Percentiles rank a stretch among this genome's conserved stretches.
phyloP scores from a whole-genome alignment of 257 asterid genomes.

The Lycium ferocissimum region DNA sequence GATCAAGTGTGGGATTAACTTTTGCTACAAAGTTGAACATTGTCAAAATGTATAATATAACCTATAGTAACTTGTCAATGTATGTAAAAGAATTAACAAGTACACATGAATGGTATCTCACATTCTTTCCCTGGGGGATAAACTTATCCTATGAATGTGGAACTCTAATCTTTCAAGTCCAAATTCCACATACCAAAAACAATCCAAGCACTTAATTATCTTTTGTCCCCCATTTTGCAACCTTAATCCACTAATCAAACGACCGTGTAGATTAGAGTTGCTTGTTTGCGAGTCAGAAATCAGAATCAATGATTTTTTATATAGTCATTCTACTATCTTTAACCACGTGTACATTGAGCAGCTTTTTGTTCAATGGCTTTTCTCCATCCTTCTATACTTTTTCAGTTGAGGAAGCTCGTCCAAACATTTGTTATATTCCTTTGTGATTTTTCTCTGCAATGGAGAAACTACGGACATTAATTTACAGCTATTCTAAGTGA shows the following conservation, averaged over 20 bases:
- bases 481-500: neutral
- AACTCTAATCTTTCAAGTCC: no score
- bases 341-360: neutral
- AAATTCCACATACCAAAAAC: no score
- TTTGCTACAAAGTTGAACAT: no score
- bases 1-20: no score
- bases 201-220: no score
- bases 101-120: neutral
- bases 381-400: neutral
- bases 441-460: neutral
- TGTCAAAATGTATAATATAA: no score
- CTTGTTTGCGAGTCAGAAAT: neutral
- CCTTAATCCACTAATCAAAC: neutral
- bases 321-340: no score
- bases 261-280: neutral
- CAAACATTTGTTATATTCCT: no score
- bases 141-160: no score
- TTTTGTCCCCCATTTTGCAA: no score
- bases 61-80: neutral
- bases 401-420: neutral
- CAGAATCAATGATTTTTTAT: neutral
- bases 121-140: no score
- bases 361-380: neutral
- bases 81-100: neutral
- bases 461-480: neutral